These are phyloP conservation scores for Trametes sanguinea DNA, from an alignment of 768 basidiomycete genomes.

Conservation along the genomic window DNA sequence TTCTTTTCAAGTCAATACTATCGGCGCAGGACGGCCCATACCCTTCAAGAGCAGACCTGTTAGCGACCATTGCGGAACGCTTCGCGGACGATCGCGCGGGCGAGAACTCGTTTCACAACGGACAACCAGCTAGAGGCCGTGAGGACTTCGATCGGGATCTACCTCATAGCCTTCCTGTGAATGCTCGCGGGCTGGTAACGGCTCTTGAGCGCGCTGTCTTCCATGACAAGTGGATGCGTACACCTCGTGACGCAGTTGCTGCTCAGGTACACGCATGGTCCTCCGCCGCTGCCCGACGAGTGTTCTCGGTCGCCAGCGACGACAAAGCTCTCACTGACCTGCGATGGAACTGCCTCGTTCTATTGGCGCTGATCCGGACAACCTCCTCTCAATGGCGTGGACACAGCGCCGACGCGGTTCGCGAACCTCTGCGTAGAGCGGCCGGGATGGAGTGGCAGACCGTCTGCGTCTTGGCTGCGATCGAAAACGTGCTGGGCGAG, in stretches of 20 bases:
- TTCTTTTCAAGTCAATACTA: neutral
- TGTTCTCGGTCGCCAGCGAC: neutral
- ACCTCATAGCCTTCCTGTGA: neutral
- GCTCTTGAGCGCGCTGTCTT: constrained; percentile 2
- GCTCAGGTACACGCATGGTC: neutral
- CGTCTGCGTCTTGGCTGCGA: constrained; percentile 17
- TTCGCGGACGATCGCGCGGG: neutral
- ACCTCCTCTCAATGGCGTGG: constrained; percentile 1
- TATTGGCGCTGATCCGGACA: constrained; percentile 15
- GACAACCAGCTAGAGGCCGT: neutral
- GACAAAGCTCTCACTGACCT: neutral
- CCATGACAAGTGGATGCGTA: too few relatives aligned
- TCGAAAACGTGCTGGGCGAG: constrained; percentile 9
- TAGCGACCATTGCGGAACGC: constrained; percentile 19
- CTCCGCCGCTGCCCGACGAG: neutral
- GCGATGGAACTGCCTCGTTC: constrained; percentile 19
- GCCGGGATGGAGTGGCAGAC: constrained; percentile 25
- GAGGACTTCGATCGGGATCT: neutral
- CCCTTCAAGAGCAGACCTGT: neutral
- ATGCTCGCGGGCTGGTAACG: neutral
- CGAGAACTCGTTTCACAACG: neutral
- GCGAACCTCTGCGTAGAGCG: constrained; percentile 3
- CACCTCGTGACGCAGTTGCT: neutral
- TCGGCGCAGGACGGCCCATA: neutral
- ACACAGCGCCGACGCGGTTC: neutral